A percentile compares a stretch with the other conserved stretches of the same genome.
phyloP scores from a whole-genome alignment of 2,329 filamentous ascomycete species.

The Aureobasidium lini region DNA sequence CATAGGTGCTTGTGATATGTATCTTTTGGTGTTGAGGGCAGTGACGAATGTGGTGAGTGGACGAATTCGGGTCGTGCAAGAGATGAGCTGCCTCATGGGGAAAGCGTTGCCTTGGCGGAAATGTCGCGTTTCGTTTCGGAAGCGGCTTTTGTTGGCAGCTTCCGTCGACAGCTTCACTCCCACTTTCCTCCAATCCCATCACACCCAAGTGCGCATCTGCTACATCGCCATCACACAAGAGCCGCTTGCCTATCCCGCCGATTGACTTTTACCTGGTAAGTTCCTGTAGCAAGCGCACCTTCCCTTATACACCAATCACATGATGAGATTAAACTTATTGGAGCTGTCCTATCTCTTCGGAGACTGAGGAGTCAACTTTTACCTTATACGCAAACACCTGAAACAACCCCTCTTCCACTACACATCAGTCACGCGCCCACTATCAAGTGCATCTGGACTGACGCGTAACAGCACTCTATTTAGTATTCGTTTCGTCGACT shows the following conservation, averaged over 20 bases:
- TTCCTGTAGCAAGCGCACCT: background rate
- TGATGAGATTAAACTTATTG: constrained; percentile 18
- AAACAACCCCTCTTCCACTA: constrained; percentile 2
- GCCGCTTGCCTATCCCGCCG: background rate
- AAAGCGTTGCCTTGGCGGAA: background rate
- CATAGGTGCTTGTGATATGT: background rate
- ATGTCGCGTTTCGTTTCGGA: background rate
- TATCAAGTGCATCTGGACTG: background rate
- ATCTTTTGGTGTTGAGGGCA: background rate
- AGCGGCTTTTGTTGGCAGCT: background rate
- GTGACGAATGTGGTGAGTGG: background rate
- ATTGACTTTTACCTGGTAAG: background rate
- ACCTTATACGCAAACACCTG: constrained; percentile 18
- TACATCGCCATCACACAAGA: background rate
- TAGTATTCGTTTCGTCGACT: background rate
- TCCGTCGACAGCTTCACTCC: background rate
- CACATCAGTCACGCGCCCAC: constrained; percentile 4
- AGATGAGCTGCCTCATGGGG: background rate
- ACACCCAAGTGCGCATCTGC: background rate
- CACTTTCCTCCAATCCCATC: constrained; percentile 8
- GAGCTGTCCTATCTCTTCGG: constrained; percentile 18
- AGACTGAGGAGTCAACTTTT: constrained; percentile 17
- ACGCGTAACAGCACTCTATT: constrained; percentile 5
- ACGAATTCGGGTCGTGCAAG: background rate
- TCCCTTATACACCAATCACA: background rate